Base-by-base conservation (phyloP, 352 stramenopile genomes). In the Globisporangium paroecandrum region DNA sequence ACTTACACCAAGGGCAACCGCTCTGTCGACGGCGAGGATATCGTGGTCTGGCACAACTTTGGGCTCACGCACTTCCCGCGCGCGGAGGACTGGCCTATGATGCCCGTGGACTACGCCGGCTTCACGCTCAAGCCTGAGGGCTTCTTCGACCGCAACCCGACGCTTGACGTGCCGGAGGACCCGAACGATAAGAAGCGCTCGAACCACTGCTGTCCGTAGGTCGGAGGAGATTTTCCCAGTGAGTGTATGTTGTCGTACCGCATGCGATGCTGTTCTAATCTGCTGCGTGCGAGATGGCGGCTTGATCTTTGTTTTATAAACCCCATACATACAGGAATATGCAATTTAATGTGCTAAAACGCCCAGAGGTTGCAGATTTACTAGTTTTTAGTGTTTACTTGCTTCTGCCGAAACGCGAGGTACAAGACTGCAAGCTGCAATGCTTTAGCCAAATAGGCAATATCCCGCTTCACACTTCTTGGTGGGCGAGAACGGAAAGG, bases 11-110 rank as follows among this genome's bases (percentile, higher is more conserved):
- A 79, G 63, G 56, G 47, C 22, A 83, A 95, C 55, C 75, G 83
- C 3, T 73, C 69, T 15, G 67, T 93, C 1, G 70, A 87, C 53
- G 82, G 77, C 34, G 77, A 90, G 60, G 81, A 91, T 64, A 74
- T 94, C 60, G 81, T 94, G 25, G 60, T 92, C 12, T 94, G 86
- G 84, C 82, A 91, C 70, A 80, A 78, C 41, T 94, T 94, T 65
- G 86, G 82, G 0, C 73, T 92, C 4, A 82, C 76, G 25, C 83
- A 94, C 71, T 82, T 93, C 46, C 82, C 86, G 38, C 77, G 82
- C 13, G 72, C 77, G 0, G 87, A 94, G 74, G 83, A 90, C 72
- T 89, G 82, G 74, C 85, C 85, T 27, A 75, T 94, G 27, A 93
- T 95, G 85, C 82, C 81, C 7, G 84, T 85, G 46, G 86, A 94